phyloP scores from a whole-genome alignment of 768 basidiomycete species.

The Thelephora aurantiotincta region DNA sequence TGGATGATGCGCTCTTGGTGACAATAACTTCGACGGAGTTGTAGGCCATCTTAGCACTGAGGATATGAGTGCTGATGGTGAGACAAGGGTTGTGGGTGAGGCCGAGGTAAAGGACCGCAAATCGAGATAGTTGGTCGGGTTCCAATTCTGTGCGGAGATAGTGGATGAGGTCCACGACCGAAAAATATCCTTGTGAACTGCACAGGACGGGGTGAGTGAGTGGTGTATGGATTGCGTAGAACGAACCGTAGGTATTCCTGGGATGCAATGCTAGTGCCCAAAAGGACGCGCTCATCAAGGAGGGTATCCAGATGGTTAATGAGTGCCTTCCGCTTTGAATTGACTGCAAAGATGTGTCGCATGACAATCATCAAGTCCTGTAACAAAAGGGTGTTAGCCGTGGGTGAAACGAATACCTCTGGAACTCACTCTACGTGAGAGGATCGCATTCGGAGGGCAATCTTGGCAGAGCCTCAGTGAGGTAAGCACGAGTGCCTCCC shows the following conservation, averaged over 20 bases:
- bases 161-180: conserved; percentile 87
- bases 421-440: conserved; percentile 59
- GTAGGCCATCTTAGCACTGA: conserved; percentile 88
- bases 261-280: conserved; percentile 73
- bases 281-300: conserved; percentile 77
- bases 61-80: conserved; percentile 66
- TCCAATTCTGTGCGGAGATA: conserved; percentile 78
- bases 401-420: neutral
- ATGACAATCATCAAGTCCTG: conserved; percentile 90
- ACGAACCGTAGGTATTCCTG: conserved; percentile 72
- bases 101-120: conserved; percentile 75
- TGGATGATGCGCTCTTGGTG: conserved; percentile 43
- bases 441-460: conserved; percentile 76
- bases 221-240: neutral
- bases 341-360: conserved; percentile 72
- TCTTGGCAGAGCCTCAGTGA: conserved; percentile 86
- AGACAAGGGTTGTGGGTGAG: conserved; percentile 84
- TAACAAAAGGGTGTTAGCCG: neutral
- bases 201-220: conserved; percentile 1
- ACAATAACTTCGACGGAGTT: conserved; percentile 76
- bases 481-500: conserved; percentile 66
- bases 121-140: conserved; percentile 55
- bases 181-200: conserved; percentile 72
- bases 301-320: conserved; percentile 79
- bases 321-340: conserved; percentile 56